Evolutionary conservation across 495 filamentous ascomycete species (phyloP).

Genomic region (Penicillium macrosclerotiorum): DNA sequence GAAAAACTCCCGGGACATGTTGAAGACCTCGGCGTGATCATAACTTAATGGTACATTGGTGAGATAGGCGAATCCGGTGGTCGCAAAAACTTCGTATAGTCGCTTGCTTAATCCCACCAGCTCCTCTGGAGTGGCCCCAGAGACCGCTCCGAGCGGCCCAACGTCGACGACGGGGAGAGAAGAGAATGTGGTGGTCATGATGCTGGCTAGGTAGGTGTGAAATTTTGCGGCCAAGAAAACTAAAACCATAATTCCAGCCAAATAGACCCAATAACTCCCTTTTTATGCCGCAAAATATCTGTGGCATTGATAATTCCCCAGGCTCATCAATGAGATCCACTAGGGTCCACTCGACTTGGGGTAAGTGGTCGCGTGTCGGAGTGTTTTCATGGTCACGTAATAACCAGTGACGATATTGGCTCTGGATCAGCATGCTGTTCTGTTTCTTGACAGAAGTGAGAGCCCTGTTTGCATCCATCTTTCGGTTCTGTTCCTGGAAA

Average conservation of each 20-base stretch:
- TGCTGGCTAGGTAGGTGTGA: too few relatives aligned
- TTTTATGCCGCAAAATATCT: background rate
- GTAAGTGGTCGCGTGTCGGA: conserved; percentile 16
- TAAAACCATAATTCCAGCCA: too few relatives aligned
- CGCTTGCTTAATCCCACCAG: conserved; percentile 24
- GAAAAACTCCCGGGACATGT: conserved; percentile 41
- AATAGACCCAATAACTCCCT: too few relatives aligned
- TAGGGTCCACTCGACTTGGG: background rate
- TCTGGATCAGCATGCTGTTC: too few relatives aligned
- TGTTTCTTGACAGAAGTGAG: too few relatives aligned
- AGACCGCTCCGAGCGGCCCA: conserved; percentile 18
- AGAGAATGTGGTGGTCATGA: conserved; percentile 34
- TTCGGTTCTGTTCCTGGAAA: too few relatives aligned
- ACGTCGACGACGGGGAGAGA: conserved; percentile 46
- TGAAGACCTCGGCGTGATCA: conserved; percentile 39
- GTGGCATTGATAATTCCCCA: background rate
- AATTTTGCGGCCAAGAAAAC: too few relatives aligned
- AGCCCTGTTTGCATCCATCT: too few relatives aligned
- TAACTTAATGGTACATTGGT: conserved; percentile 38
- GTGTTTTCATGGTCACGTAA: too few relatives aligned
- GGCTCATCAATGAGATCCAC: background rate
- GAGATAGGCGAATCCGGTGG: conserved; percentile 47
- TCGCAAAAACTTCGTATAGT: conserved; percentile 41
- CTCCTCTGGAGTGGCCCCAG: conserved; percentile 13
- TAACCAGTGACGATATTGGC: too few relatives aligned